Evolutionary conservation across 179 eudicot species (phyloP).

Genomic region (Nepenthes alata): DNA sequence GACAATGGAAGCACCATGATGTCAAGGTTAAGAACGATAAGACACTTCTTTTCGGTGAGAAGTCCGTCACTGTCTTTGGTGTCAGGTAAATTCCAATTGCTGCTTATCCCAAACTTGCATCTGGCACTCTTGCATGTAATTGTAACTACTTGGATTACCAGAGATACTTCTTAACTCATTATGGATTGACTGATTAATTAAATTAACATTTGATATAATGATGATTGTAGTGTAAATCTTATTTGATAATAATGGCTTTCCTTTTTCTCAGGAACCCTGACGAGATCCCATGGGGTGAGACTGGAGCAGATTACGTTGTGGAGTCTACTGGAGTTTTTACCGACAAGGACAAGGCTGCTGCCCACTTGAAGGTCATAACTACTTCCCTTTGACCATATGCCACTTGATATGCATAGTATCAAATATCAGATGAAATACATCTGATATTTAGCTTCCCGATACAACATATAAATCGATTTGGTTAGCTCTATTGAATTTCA

Average conservation of each 20-base stretch:
- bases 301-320: conserved; percentile 53
- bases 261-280: conserved; percentile 41
- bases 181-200: too few relatives aligned
- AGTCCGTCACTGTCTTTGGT: conserved; percentile 45
- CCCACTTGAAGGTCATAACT: conserved; percentile 47
- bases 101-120: too few relatives aligned
- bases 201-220: too few relatives aligned
- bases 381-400: too few relatives aligned
- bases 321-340: conserved; percentile 72
- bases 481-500: too few relatives aligned
- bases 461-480: too few relatives aligned
- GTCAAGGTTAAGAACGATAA: conserved; percentile 41
- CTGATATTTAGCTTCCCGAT: too few relatives aligned
- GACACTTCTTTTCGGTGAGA: conserved; percentile 60
- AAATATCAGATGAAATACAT: too few relatives aligned
- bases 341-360: conserved; percentile 62
- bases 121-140: too few relatives aligned
- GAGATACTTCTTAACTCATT: too few relatives aligned
- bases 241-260: neutral
- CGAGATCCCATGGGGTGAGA: conserved; percentile 55
- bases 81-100: conserved; percentile 15
- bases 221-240: neutral
- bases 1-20: conserved; percentile 42
- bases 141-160: too few relatives aligned
- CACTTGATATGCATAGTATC: too few relatives aligned